Conservation (phyloP, 495 filamentous ascomycete species). For the Xylaria sp. region DNA sequence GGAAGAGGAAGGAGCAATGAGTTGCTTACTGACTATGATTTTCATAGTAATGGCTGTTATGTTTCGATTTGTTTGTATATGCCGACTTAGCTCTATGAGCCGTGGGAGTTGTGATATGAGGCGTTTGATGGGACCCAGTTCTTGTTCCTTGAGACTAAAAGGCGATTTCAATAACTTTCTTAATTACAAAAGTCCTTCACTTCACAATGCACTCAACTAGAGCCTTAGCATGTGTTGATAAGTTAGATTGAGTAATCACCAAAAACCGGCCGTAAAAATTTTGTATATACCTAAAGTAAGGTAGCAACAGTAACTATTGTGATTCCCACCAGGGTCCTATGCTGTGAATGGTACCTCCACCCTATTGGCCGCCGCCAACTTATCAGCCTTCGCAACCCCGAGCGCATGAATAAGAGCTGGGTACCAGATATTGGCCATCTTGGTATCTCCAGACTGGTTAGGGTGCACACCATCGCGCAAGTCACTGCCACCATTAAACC, state of each 20-base stretch:
- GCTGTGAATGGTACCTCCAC: slow-evolving; percentile 34
- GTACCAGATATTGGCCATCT: slow-evolving; percentile 55
- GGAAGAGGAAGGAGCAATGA: background rate
- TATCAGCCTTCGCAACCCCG: slow-evolving; percentile 36
- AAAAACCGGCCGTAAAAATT: too few species aligned
- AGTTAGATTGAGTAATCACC: background rate
- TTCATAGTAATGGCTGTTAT: background rate
- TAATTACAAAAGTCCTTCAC: background rate
- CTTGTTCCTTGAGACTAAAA: background rate
- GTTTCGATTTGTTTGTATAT: background rate
- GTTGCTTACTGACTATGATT: background rate
- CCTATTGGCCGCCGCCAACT: slow-evolving; percentile 26
- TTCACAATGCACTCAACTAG: background rate
- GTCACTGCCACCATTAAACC: slow-evolving; percentile 48
- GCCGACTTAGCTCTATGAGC: background rate
- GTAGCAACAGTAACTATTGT: background rate
- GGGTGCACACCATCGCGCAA: slow-evolving; percentile 59
- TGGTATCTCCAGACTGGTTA: slow-evolving; percentile 51
- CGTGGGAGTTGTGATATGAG: background rate
- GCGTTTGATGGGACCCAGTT: too few species aligned
- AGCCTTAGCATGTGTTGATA: background rate
- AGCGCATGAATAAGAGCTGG: slow-evolving; percentile 53
- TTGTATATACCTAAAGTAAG: background rate
- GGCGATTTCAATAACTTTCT: background rate
- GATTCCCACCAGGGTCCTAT: background rate